Conservation (phyloP, 805 yeast species). For the Jamesozyma gamospora region DNA sequence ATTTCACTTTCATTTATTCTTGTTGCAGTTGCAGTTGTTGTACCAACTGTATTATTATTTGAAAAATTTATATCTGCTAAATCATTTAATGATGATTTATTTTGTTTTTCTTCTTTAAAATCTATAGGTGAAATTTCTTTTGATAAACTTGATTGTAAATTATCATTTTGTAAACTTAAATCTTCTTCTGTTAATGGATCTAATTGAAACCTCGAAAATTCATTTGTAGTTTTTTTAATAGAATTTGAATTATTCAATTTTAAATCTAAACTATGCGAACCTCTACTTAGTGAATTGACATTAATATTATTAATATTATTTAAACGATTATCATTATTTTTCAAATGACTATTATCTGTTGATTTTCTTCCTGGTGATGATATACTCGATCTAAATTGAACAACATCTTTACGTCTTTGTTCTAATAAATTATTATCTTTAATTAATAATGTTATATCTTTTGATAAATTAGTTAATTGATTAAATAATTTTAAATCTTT, state of each 20-base stretch:
- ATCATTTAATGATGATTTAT: constrained; percentile 1
- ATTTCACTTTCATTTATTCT: background rate
- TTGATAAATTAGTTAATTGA: constrained; percentile 33
- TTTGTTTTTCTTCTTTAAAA: too few species aligned
- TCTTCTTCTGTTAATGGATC: constrained; percentile 26
- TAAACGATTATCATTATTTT: background rate
- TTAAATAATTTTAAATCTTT: constrained; percentile 29
- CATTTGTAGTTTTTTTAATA: constrained; percentile 5
- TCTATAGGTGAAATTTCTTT: too few species aligned
- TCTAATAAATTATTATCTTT: constrained; percentile 21
- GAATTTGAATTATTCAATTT: constrained; percentile 2
- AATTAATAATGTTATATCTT: constrained; percentile 30
- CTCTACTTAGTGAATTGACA: background rate
- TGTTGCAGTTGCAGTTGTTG: too few species aligned
- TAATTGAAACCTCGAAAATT: constrained; percentile 7
- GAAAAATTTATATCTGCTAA: background rate
- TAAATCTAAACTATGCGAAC: constrained; percentile 13
- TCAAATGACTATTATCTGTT: constrained; percentile 27
- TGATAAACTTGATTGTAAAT: background rate
- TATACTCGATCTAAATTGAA: constrained; percentile 26
- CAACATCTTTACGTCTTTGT: constrained; percentile 19
- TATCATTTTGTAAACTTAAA: background rate
- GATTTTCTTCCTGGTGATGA: constrained; percentile 29
- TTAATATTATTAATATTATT: background rate
- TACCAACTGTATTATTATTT: background rate